A percentile compares a stretch with the other conserved stretches of the same genome.
These are phyloP conservation scores for Monilinia fructigena DNA, from an alignment of 2,329 filamentous ascomycete species.

Conservation along the genomic window DNA sequence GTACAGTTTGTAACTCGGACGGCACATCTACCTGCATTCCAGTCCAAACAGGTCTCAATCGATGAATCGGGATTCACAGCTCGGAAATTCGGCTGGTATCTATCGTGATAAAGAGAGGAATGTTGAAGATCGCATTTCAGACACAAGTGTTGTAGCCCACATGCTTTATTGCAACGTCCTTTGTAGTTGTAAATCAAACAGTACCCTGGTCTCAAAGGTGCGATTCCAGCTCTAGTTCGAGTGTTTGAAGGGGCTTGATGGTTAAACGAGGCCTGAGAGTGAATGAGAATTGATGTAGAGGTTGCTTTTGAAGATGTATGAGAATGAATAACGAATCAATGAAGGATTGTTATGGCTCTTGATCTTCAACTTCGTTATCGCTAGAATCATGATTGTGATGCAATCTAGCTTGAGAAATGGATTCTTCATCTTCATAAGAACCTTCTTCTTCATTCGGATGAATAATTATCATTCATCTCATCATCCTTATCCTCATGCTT, in stretches of 20 bases:
- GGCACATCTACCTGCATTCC: background rate
- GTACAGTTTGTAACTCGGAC: slow-evolving; percentile 10
- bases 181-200: slow-evolving; percentile 12
- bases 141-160: slow-evolving; percentile 12
- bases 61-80: background rate
- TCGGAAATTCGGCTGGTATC: slow-evolving; percentile 14
- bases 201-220: slow-evolving; percentile 11
- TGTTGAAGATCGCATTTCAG: slow-evolving; percentile 14
- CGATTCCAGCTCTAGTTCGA: background rate
- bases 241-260: background rate
- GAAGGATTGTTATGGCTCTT: background rate
- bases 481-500: background rate
- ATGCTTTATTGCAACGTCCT: slow-evolving; percentile 11
- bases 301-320: background rate
- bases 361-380: background rate
- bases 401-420: background rate
- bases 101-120: slow-evolving; percentile 5
- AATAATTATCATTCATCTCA: background rate
- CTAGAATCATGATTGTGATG: background rate
- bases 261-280: background rate
- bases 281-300: background rate
- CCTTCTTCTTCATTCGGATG: slow-evolving; percentile 4
- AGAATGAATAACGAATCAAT: background rate
- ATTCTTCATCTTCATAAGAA: slow-evolving; percentile 7
- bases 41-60: background rate